Conservation (phyloP, 306 rosid species). For the Quercus cerris region DNA sequence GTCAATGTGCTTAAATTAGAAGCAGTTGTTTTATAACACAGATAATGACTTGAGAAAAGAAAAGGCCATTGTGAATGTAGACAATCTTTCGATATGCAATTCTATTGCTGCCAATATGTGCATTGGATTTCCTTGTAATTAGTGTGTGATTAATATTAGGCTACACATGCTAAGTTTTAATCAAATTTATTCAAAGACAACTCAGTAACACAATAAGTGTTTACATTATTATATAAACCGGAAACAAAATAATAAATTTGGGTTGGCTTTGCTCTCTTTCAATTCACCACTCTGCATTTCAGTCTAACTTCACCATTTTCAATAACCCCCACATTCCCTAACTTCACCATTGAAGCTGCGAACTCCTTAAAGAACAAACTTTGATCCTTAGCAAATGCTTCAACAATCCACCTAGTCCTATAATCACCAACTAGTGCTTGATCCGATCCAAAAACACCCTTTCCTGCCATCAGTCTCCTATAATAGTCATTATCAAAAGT, state of each 20-base stretch:
- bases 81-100: no score
- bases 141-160: no score
- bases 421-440: slow-evolving; percentile 54
- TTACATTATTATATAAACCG: neutral
- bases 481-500: slow-evolving; percentile 67
- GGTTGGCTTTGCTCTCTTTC: slow-evolving; percentile 8
- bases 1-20: no score
- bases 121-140: no score
- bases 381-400: slow-evolving; percentile 60
- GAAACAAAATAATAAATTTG: neutral
- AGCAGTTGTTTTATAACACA: no score
- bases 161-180: neutral
- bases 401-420: slow-evolving; percentile 67
- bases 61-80: no score
- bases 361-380: slow-evolving; percentile 55
- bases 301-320: slow-evolving; percentile 57
- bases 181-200: neutral
- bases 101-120: no score
- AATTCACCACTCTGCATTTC: slow-evolving; percentile 51
- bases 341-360: slow-evolving; percentile 60
- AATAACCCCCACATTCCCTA: slow-evolving; percentile 53
- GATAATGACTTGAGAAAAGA: no score
- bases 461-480: slow-evolving; percentile 42
- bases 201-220: neutral
- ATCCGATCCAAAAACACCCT: slow-evolving; percentile 66